phyloP scores from a whole-genome alignment of 805 yeast species.

The Metschnikowia corniflorae region DNA sequence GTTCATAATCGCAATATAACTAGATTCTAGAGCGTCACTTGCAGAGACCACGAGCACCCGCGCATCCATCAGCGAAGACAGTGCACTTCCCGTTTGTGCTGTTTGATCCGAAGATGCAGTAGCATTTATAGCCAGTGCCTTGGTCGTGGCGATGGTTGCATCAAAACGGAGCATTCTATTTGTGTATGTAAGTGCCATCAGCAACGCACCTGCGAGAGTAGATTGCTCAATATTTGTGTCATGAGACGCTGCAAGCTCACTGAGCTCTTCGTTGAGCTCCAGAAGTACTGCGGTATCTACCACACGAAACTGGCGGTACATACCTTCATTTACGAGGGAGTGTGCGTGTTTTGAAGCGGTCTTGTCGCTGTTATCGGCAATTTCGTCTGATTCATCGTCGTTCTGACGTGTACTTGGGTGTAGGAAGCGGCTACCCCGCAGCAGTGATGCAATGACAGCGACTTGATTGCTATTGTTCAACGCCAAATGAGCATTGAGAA shows the following conservation, averaged over 20 bases:
- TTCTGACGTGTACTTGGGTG: slow-evolving; percentile 50
- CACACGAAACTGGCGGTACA: slow-evolving; percentile 81
- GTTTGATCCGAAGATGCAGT: slow-evolving; percentile 11
- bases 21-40: slow-evolving; percentile 65
- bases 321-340: slow-evolving; percentile 45
- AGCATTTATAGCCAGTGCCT: slow-evolving; percentile 38
- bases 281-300: slow-evolving; percentile 72
- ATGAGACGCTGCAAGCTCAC: slow-evolving; percentile 9
- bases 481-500: slow-evolving; percentile 84
- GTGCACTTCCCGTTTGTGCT: slow-evolving; percentile 10
- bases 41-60: slow-evolving; percentile 58
- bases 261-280: slow-evolving; percentile 46
- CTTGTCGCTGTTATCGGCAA: slow-evolving; percentile 8
- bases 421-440: slow-evolving; percentile 62
- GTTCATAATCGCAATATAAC: slow-evolving; percentile 92
- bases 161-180: slow-evolving; percentile 59
- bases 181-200: slow-evolving; percentile 76
- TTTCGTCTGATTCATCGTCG: slow-evolving; percentile 11
- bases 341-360: neutral
- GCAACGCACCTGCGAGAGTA: slow-evolving; percentile 68
- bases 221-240: slow-evolving; percentile 24
- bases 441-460: slow-evolving; percentile 73
- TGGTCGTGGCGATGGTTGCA: slow-evolving; percentile 42
- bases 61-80: slow-evolving; percentile 28
- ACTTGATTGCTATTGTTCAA: slow-evolving; percentile 81